Evolutionary conservation across 2,329 filamentous ascomycete species (phyloP), one percentile per base, ranked within the genome.

Genomic region (Penicillium sp.): DNA sequence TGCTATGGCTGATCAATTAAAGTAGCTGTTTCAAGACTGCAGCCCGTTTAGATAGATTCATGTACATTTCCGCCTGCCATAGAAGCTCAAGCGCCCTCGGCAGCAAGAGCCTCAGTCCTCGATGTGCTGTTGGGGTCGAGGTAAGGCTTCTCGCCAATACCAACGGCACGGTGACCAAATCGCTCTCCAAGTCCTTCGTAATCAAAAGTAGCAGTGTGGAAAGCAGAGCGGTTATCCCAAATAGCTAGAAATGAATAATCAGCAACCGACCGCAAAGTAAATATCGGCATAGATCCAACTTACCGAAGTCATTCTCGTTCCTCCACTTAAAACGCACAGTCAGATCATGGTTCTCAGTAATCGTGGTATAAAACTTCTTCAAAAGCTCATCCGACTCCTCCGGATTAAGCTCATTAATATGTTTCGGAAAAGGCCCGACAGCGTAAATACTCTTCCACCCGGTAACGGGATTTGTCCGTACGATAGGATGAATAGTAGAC

Each of bases 401-500:
- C 12, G 69, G 63, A 1, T 70, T 75, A 18, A 81, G 53, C 29
- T 73, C 79, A 47, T 81, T 80, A 66, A 81, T 77, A 22, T 61
- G 47, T 47, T 69, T 65, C 0, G 73, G 67, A 50, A 74, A 75
- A 22, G 71, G 68, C 0, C 79, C 79, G 12, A 81, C 69, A 4
- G 71, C 75, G 54, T 75, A 84, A 12, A 85, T 72, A 54, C 76
- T 80, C 71, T 85, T 85, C 84, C 84, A 86, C 0, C 84, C 84
- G 0, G 84, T 86, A 0, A 86, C 83, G 0, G 85, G 84, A 59
- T 87, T 86, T 1, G 84, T 86, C 15, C 84, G 77, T 6, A 86
- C 75, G 0, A 85, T 77, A 0, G 83, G 83, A 60, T 86, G 83
- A 0, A 77, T 69, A 0, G 83, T 78, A 20, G 70, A 72, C 15